A percentile compares a stretch with the other conserved stretches of the same genome.
These are phyloP conservation scores for Blastomyces gilchristii DNA, from an alignment of 2,329 filamentous ascomycete genomes.

Conservation along the genomic window DNA sequence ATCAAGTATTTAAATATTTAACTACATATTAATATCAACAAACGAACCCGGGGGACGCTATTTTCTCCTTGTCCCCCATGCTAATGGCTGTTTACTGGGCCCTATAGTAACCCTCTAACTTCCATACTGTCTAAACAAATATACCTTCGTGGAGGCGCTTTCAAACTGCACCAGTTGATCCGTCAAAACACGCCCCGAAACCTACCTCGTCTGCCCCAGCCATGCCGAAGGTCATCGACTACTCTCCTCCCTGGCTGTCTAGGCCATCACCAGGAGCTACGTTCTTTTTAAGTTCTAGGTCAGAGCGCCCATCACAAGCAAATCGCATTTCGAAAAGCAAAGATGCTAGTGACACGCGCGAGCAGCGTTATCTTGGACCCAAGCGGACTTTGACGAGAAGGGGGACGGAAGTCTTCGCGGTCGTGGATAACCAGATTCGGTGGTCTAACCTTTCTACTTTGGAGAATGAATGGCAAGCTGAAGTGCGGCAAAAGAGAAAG, in stretches of 20 bases:
- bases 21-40: background rate
- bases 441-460: slow-evolving; percentile 78
- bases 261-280: slow-evolving; percentile 65
- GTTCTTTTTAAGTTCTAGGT: slow-evolving; percentile 54
- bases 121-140: background rate
- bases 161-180: background rate
- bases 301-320: slow-evolving; percentile 25
- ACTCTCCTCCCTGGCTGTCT: slow-evolving; percentile 79
- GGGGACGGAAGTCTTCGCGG: slow-evolving; percentile 80
- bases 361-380: slow-evolving; percentile 29
- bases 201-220: slow-evolving; percentile 13
- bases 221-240: slow-evolving; percentile 81
- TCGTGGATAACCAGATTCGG: slow-evolving; percentile 77
- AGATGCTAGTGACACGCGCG: slow-evolving; percentile 23
- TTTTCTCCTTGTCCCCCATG: background rate
- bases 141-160: background rate
- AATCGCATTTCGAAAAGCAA: slow-evolving; percentile 19
- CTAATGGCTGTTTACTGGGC: background rate
- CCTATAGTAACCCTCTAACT: background rate
- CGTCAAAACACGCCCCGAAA: background rate
- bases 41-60: background rate
- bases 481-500: slow-evolving; percentile 26
- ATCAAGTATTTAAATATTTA: no score
- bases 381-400: slow-evolving; percentile 62
- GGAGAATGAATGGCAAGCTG: slow-evolving; percentile 51